phyloP scores from a whole-genome alignment of 2,329 filamentous ascomycete genomes.

The Aspergillus eucalypticola region DNA sequence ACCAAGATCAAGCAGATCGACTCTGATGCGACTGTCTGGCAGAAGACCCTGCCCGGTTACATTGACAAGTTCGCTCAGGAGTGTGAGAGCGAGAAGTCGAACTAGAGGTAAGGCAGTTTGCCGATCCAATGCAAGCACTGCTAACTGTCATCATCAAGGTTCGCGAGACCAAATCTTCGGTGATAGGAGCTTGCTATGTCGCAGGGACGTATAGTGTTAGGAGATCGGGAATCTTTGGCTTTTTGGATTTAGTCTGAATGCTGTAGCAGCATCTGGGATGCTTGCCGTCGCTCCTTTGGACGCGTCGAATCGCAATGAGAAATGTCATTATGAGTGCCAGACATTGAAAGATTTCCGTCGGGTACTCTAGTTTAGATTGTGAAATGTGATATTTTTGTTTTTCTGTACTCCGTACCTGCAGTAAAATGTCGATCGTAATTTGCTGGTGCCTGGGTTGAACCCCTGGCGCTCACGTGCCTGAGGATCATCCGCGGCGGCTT shows the following conservation, averaged over 20 bases:
- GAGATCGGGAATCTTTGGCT: neutral
- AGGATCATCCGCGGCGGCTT: too few relatives aligned
- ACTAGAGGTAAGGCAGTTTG: conserved; percentile 5
- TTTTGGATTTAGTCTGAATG: neutral
- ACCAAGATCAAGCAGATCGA: conserved; percentile 9
- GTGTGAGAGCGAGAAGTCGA: conserved; percentile 9
- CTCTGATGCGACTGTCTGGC: conserved; percentile 8
- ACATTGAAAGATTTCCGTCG: too few relatives aligned
- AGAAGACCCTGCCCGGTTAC: conserved; percentile 11
- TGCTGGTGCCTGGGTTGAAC: too few relatives aligned
- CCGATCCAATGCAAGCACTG: neutral
- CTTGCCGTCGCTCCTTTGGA: neutral
- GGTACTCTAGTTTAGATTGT: too few relatives aligned
- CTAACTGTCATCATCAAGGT: neutral
- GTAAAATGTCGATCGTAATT: too few relatives aligned
- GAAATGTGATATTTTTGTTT: too few relatives aligned
- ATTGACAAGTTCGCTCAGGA: conserved; percentile 8
- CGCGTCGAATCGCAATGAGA: neutral
- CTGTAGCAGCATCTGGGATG: neutral
- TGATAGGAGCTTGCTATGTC: neutral
- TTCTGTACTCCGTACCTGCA: too few relatives aligned
- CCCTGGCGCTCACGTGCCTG: too few relatives aligned
- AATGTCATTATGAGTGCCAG: too few relatives aligned
- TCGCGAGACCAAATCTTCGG: neutral
- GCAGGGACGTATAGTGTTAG: neutral